Evolutionary conservation across 148 eudicot species (phyloP).

Genomic region (Polygonum maritimum): DNA sequence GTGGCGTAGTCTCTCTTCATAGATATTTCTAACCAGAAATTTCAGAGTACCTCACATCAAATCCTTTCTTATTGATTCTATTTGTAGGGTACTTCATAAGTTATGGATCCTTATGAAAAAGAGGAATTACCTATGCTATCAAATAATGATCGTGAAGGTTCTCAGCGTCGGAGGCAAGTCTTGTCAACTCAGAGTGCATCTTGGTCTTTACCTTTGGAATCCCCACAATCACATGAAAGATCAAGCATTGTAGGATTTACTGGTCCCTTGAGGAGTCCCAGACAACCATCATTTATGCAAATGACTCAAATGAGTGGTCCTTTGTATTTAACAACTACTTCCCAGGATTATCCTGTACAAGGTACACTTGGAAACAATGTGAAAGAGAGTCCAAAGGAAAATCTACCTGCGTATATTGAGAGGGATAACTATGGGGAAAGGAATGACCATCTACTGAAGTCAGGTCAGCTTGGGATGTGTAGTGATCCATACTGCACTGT

Average conservation of each 20-base stretch:
- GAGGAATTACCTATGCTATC: slow-evolving; percentile 55
- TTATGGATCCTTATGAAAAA: slow-evolving; percentile 49
- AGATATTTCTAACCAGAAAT: background rate
- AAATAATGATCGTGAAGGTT: slow-evolving; percentile 17
- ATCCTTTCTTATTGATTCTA: background rate
- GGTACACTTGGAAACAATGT: slow-evolving; percentile 15
- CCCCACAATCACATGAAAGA: slow-evolving; percentile 23
- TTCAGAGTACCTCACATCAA: background rate
- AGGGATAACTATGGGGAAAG: slow-evolving; percentile 22
- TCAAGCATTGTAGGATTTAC: slow-evolving; percentile 35
- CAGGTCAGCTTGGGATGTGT: slow-evolving; percentile 82
- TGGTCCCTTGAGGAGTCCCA: slow-evolving; percentile 52
- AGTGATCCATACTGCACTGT: slow-evolving; percentile 84
- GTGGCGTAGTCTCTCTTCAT: background rate
- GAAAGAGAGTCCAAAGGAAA: slow-evolving; percentile 20
- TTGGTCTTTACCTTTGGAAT: slow-evolving; percentile 35
- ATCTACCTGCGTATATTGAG: slow-evolving; percentile 26
- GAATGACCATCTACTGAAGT: slow-evolving; percentile 54
- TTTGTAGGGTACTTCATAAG: slow-evolving; percentile 1
- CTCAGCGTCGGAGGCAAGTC: slow-evolving; percentile 16
- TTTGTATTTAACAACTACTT: slow-evolving; percentile 29
- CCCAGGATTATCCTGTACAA: slow-evolving; percentile 24
- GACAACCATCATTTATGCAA: slow-evolving; percentile 26
- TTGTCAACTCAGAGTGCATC: slow-evolving; percentile 41
- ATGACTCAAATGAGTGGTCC: slow-evolving; percentile 76